Percentiles rank a stretch among this genome's conserved stretches.
Evolutionary conservation across 371 early-diverging fungal genomes (phyloP).

Genomic region (Phascolomyces articulosus): DNA sequence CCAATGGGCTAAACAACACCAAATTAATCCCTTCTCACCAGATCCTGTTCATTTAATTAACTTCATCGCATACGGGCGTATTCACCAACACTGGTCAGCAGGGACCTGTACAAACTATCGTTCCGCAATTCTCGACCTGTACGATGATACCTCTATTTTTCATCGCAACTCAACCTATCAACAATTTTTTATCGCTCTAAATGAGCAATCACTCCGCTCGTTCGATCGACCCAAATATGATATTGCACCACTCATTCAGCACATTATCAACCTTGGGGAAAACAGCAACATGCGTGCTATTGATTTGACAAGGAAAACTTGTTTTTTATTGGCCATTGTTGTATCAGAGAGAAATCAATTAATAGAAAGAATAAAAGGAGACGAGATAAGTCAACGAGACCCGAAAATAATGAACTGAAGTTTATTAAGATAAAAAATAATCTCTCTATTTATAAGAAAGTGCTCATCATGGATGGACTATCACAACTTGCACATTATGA

Average conservation of each 20-base stretch:
- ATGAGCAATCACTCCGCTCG: slow-evolving; percentile 11
- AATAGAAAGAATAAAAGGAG: too few species aligned
- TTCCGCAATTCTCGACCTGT: slow-evolving; percentile 15
- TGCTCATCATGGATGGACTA: too few species aligned
- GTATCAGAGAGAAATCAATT: too few species aligned
- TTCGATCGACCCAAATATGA: background rate
- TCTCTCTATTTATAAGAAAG: too few species aligned
- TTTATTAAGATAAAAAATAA: too few species aligned
- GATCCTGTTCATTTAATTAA: slow-evolving; percentile 6
- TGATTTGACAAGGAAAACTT: slow-evolving; percentile 16
- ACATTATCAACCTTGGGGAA: background rate
- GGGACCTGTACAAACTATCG: slow-evolving; percentile 8
- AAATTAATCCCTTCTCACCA: slow-evolving; percentile 2
- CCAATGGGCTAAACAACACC: background rate
- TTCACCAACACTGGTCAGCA: background rate
- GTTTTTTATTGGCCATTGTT: slow-evolving; percentile 23
- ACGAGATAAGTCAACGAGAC: too few species aligned
- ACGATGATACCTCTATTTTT: background rate
- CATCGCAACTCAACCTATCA: background rate
- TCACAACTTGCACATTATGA: too few species aligned
- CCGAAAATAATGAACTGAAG: too few species aligned
- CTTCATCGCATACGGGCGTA: slow-evolving; percentile 10
- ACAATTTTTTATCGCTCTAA: slow-evolving; percentile 10
- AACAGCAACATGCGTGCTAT: background rate
- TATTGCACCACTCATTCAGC: slow-evolving; percentile 4